Evolutionary conservation across 2,329 filamentous ascomycete species (phyloP).

Genomic region (Botryotinia calthae): DNA sequence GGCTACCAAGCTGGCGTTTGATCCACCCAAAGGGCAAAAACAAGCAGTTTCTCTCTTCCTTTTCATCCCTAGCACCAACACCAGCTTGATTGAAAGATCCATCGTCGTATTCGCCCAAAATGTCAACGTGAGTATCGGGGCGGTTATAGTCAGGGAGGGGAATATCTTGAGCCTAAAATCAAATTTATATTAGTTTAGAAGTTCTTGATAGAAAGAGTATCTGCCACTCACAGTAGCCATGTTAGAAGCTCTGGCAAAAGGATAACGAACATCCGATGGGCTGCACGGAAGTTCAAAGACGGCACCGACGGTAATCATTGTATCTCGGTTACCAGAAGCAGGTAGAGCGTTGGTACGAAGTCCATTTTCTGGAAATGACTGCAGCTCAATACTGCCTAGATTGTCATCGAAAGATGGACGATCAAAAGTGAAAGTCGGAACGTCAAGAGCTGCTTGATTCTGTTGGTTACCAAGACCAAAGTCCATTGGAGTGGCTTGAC

Average conservation of each 20-base stretch:
- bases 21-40: neutral
- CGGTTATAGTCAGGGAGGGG: neutral
- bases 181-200: neutral
- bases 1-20: neutral
- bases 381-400: neutral
- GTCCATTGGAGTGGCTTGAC: neutral
- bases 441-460: neutral
- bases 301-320: conserved; percentile 5
- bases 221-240: neutral
- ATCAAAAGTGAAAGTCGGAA: neutral
- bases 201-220: neutral
- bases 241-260: conserved; percentile 1
- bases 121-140: neutral
- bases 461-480: neutral
- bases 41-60: neutral
- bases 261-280: neutral
- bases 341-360: neutral
- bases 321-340: neutral
- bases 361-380: no score
- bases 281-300: neutral
- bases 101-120: neutral
- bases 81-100: neutral
- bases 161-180: neutral
- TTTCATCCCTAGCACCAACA: no score
- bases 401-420: neutral